Conservation (phyloP, 176 grass and related monocot species). For the Bonia amplexicaulis region DNA sequence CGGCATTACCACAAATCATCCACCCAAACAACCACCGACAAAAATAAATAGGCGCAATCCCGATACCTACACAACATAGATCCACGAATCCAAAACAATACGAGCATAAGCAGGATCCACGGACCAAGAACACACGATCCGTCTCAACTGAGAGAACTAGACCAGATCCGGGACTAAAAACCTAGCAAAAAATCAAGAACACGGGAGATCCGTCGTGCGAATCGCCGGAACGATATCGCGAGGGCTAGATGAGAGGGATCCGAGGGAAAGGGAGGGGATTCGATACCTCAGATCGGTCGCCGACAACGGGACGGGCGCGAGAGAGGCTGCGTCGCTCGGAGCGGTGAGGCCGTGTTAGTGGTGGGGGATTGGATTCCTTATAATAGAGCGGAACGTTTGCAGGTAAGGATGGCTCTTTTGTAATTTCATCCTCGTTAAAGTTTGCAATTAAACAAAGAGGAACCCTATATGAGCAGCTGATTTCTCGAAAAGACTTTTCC, state of each 20-base stretch:
- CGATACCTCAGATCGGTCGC: constrained; percentile 10
- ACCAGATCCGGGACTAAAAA: constrained; percentile 3
- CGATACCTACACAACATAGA: background rate
- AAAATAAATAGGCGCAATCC: background rate
- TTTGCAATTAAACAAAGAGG: background rate
- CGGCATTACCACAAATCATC: background rate
- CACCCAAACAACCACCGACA: background rate
- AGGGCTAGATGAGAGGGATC: background rate
- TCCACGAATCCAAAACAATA: background rate
- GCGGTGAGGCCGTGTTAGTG: background rate
- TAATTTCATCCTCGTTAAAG: background rate
- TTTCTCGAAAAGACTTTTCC: too few relatives aligned
- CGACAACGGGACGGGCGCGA: background rate
- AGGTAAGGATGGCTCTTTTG: background rate
- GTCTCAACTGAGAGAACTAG: background rate
- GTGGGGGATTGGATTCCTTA: constrained; percentile 12
- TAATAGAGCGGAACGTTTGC: background rate
- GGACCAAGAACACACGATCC: background rate
- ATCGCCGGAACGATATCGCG: background rate
- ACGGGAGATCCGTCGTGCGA: background rate
- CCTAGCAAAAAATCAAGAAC: background rate
- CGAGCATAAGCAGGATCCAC: background rate
- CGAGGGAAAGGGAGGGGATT: background rate
- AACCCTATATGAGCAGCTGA: too few relatives aligned
- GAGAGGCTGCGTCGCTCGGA: background rate